Base-by-base conservation (phyloP, 1,139 yeast genomes). In the Debaryomyces coudertii region DNA sequence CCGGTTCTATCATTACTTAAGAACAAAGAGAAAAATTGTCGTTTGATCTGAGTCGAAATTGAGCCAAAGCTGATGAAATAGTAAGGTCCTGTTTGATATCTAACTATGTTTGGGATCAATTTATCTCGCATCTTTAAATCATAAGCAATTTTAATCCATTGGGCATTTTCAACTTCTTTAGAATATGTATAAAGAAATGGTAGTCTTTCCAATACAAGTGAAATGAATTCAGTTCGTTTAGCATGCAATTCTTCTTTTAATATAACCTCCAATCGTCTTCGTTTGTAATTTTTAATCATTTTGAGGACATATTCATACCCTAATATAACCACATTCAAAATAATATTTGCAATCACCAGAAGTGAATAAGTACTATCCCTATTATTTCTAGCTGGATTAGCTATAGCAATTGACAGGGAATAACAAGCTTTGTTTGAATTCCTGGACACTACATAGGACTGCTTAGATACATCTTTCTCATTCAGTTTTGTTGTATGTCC, bases 51-150 rank as follows among this genome's bases (percentile, higher is more conserved):
- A 16, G 50, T 51, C 2, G 57, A 47, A 37, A 56, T 44, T 14
- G 49, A 44, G 2, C 60, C 60, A 48, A 46, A 56, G 38, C 58
- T 55, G 23, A 51, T 42, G 31, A 40, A 56, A 29, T 40, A 52
- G 4, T 45, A 35, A 2, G 55, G 55, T 5, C 53, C 56, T 7
- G 53, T 31, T 40, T 54, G 56, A 36, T 48, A 44, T 25, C 58
- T 45, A 2, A 55, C 49, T 11, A 45, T 44, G 5, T 54, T 57
- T 27, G 63, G 60, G 24, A 56, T 48, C 33, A 60, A 44, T 16
- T 47, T 46, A 16, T 47, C 50, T 4, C 54, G 49, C 9, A 34
- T 18, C 18, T 45, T 35, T 28, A 53, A 51, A 39, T 56, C 62
- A 35, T 50, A 55, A 7, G 58, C 58, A 24, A 56, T 24, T 34